Evolutionary conservation across 1,284 basidiomycete species (phyloP), one percentile per base, ranked within the genome.

Genomic region (Malassezia japonica): DNA sequence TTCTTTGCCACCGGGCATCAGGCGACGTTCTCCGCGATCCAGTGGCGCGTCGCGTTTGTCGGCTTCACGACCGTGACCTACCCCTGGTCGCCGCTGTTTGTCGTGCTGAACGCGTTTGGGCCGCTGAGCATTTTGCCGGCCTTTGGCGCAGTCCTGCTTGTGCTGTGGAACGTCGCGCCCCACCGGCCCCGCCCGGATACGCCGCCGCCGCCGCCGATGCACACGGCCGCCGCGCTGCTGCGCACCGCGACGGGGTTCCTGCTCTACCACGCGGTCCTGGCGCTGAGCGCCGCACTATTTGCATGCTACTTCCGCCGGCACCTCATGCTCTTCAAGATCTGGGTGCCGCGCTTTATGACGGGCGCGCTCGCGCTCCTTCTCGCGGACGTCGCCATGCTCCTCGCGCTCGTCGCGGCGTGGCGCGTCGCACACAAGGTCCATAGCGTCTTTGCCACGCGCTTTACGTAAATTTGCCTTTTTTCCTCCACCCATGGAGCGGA

Each of bases 261-360:
- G 75, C 74, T 83, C 2, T 91, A 91, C 70, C 84, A 85, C 67
- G 74, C 79, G 3, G 65, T 77, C 3, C 70, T 94, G 25, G 32
- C 47, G 0, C 70, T 92, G 6, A 82, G 84, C 3, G 81, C 82
- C 8, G 83, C 87, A 4, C 73, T 82, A 5, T 84, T 83, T 53
- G 83, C 88, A 0, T 84, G 85, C 3, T 80, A 82, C 67, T 77
- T 96, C 48, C 75, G 89, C 50, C 74, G 92, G 34, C 94, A 99
- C 74, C 74, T 98, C 60, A 96, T 98, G 91, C 89, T 96, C 31
- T 99, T 92, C 89, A 96, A 96, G 75, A 84, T 95, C 5, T 98
- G 96, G 71, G 90, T 90, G 25, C 94, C 94, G 44, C 77, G 91
- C 53, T 92, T 91, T 70, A 91, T 95, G 83, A 72, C 81, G 13